These are phyloP conservation scores for Trypanosoma vivax DNA, from an alignment of 208 protist genomes.

Conservation along the genomic window DNA sequence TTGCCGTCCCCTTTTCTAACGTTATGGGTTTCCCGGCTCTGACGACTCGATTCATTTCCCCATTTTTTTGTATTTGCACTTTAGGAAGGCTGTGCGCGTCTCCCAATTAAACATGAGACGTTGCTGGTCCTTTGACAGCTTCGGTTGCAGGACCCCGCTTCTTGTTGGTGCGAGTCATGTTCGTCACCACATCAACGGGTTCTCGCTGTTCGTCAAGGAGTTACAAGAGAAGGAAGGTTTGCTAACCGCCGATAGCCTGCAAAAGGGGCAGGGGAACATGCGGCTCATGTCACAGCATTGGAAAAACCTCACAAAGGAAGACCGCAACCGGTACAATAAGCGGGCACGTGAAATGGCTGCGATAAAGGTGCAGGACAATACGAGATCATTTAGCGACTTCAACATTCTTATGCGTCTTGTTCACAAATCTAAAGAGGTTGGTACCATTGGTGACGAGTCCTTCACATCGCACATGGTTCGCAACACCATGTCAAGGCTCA, in stretches of 20 bases:
- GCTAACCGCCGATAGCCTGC: slow-evolving; percentile 25
- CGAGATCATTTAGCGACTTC: slow-evolving; percentile 52
- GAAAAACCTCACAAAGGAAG: slow-evolving; percentile 15
- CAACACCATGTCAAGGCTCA: slow-evolving; percentile 43
- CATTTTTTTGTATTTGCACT: too few relatives aligned
- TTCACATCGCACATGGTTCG: slow-evolving; percentile 45
- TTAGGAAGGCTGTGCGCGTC: background rate
- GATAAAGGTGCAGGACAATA: slow-evolving; percentile 16
- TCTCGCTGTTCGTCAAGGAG: slow-evolving; percentile 47
- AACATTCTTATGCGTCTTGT: slow-evolving; percentile 68
- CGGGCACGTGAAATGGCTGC: slow-evolving; percentile 25
- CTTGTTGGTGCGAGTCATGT: slow-evolving; percentile 12
- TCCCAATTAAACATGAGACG: slow-evolving; percentile 12
- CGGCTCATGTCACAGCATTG: slow-evolving; percentile 35
- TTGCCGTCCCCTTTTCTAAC: slow-evolving; percentile 1
- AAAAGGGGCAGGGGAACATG: slow-evolving; percentile 34
- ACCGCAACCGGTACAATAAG: slow-evolving; percentile 37
- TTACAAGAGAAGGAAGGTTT: slow-evolving; percentile 26
- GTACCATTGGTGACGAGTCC: slow-evolving; percentile 32
- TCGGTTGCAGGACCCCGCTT: background rate
- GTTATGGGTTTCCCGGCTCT: background rate
- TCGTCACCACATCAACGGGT: slow-evolving; percentile 47
- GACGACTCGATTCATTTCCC: too few relatives aligned
- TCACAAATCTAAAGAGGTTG: slow-evolving; percentile 24
- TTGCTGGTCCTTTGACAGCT: slow-evolving; percentile 13